Evolutionary conservation across 2,329 filamentous ascomycete species (phyloP).

Genomic region (Cercospora zeae-maydis): DNA sequence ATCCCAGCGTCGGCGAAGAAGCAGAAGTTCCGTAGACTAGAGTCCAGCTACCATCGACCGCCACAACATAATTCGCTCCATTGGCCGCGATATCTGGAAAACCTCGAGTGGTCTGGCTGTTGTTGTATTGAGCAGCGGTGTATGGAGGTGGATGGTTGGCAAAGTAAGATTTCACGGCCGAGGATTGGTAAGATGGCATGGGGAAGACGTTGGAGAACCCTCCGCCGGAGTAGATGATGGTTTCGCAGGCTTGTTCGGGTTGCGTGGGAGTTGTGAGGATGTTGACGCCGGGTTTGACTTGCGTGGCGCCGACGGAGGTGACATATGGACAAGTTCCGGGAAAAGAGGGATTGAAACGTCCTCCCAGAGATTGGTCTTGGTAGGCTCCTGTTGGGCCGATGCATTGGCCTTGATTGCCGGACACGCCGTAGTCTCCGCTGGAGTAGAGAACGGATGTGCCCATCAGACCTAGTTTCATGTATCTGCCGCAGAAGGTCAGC

Average conservation of each 20-base stretch:
- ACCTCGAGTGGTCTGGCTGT: constrained; percentile 20
- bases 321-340: constrained; percentile 37
- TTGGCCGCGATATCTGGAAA: constrained; percentile 38
- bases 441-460: constrained; percentile 50
- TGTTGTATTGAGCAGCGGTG: constrained; percentile 20
- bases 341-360: constrained; percentile 48
- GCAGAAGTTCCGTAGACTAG: constrained; percentile 53
- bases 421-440: constrained; percentile 47
- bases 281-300: constrained; percentile 23
- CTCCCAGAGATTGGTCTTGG: constrained; percentile 28
- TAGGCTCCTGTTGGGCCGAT: constrained; percentile 25
- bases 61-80: constrained; percentile 39
- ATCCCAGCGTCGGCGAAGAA: constrained; percentile 48
- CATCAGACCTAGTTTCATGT: constrained; percentile 55
- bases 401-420: constrained; percentile 25
- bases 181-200: constrained; percentile 48
- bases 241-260: constrained; percentile 48
- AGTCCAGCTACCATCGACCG: constrained; percentile 43
- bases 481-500: background rate
- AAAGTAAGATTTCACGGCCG: constrained; percentile 43
- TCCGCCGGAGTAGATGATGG: constrained; percentile 45
- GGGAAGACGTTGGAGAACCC: constrained; percentile 52
- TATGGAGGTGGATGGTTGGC: constrained; percentile 37
- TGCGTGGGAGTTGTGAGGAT: constrained; percentile 26
- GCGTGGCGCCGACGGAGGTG: constrained; percentile 51